phyloP scores from a whole-genome alignment of 192 early-diverging fungal genomes.

The Backusella luteola region DNA sequence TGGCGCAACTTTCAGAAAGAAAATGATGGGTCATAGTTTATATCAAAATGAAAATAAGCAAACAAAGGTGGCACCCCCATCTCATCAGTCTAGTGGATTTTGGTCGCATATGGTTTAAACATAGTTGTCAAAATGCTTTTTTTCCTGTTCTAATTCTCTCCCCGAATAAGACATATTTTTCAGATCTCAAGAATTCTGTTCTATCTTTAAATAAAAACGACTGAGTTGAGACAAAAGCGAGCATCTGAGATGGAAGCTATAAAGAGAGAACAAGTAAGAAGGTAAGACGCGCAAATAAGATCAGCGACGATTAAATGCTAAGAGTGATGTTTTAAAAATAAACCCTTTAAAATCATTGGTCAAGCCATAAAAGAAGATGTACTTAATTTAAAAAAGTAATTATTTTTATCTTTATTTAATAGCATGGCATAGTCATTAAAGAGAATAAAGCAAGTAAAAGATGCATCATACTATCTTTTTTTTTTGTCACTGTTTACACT shows the following conservation, averaged over 20 bases:
- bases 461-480: not conserved
- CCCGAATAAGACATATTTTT: not conserved
- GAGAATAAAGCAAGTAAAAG: not conserved
- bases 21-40: not conserved
- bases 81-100: not conserved
- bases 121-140: not conserved
- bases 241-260: not conserved
- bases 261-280: not conserved
- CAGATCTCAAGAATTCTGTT: not conserved
- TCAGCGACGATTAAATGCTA: not conserved
- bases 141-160: not conserved
- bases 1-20: not conserved
- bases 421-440: not conserved
- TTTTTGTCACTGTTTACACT: not conserved
- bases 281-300: not conserved
- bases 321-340: not conserved
- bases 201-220: not conserved
- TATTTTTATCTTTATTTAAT: not conserved
- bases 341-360: not conserved
- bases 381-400: not conserved
- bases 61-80: not conserved
- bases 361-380: not conserved
- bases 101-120: not conserved
- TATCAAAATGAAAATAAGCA: not conserved
- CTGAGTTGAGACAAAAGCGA: not conserved